Conservation (phyloP, 805 yeast species). For the Barnettozyma californica region DNA sequence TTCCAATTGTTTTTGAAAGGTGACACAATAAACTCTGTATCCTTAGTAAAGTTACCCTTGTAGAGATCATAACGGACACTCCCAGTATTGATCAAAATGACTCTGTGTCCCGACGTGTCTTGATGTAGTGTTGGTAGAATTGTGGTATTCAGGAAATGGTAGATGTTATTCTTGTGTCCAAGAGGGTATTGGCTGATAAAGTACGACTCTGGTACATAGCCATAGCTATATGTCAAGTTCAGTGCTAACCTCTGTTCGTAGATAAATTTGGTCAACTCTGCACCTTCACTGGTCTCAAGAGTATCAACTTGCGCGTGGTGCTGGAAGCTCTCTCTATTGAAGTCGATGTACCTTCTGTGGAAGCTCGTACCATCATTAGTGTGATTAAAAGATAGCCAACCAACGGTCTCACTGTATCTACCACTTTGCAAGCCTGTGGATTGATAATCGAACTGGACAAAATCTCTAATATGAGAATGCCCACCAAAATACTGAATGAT, state of each 20-base stretch:
- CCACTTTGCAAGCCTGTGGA: slow-evolving; percentile 90
- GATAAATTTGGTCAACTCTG: slow-evolving; percentile 40
- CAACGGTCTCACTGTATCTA: slow-evolving; percentile 88
- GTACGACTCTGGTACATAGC: slow-evolving; percentile 63
- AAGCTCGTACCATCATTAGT: slow-evolving; percentile 23
- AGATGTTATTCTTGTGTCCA: slow-evolving; percentile 51
- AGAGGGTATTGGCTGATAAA: slow-evolving; percentile 64
- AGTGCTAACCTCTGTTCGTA: slow-evolving; percentile 39
- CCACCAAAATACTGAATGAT: slow-evolving; percentile 90
- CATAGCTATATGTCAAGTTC: slow-evolving; percentile 50
- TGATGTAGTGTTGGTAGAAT: slow-evolving; percentile 46
- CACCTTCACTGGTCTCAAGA: slow-evolving; percentile 56
- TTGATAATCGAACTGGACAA: slow-evolving; percentile 55
- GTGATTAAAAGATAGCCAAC: slow-evolving; percentile 63
- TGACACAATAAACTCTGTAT: slow-evolving; percentile 74
- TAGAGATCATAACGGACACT: slow-evolving; percentile 82
- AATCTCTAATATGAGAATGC: slow-evolving; percentile 89
- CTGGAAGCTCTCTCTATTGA: slow-evolving; percentile 65
- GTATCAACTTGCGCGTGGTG: slow-evolving; percentile 43
- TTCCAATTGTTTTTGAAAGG: slow-evolving; percentile 85
- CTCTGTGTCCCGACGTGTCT: slow-evolving; percentile 29
- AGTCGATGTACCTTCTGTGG: slow-evolving; percentile 74
- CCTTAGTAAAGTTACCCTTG: slow-evolving; percentile 77
- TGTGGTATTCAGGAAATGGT: slow-evolving; percentile 49
- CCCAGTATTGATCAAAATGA: slow-evolving; percentile 77